Conservation (phyloP, 1,284 basidiomycete species). For the Phaffia rhodozyma region DNA sequence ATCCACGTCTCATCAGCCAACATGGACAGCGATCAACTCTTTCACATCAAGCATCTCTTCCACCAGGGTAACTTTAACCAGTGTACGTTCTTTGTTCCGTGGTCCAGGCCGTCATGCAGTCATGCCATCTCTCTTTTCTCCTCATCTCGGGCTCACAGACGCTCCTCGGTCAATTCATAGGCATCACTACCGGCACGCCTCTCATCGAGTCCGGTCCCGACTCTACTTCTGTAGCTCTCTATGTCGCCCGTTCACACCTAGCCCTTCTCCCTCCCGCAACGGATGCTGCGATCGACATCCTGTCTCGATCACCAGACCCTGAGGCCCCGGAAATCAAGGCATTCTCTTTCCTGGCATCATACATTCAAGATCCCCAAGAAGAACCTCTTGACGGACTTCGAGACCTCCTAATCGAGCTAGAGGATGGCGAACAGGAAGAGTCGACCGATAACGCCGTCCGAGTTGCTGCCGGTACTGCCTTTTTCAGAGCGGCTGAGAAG, state of each 20-base stretch:
- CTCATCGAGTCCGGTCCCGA: not conserved
- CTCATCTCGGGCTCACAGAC: not conserved
- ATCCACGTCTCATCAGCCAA: conserved; percentile 40
- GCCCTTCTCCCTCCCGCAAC: conserved; percentile 50
- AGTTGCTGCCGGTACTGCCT: conserved; percentile 70
- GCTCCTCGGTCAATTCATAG: not conserved
- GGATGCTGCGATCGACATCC: conserved; percentile 2
- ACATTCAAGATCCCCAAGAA: conserved; percentile 37
- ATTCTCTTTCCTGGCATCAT: conserved; percentile 55
- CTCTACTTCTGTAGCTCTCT: conserved; percentile 52
- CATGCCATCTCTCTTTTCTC: not conserved
- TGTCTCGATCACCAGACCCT: not conserved
- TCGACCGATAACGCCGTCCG: conserved; percentile 54
- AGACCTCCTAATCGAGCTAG: conserved; percentile 72
- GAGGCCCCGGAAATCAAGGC: conserved; percentile 27
- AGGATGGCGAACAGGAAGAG: conserved; percentile 48
- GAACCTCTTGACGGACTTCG: conserved; percentile 62
- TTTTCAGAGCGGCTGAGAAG: conserved; percentile 64
- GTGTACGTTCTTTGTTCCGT: not conserved
- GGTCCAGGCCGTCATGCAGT: not conserved
- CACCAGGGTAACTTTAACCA: conserved; percentile 47
- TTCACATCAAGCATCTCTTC: conserved; percentile 74
- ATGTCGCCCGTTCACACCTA: conserved; percentile 71
- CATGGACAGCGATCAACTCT: conserved; percentile 72
- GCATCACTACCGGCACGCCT: conserved; percentile 14